Conservation (phyloP, 176 grass and related monocot genomes). For the Triticum timopheevii region DNA sequence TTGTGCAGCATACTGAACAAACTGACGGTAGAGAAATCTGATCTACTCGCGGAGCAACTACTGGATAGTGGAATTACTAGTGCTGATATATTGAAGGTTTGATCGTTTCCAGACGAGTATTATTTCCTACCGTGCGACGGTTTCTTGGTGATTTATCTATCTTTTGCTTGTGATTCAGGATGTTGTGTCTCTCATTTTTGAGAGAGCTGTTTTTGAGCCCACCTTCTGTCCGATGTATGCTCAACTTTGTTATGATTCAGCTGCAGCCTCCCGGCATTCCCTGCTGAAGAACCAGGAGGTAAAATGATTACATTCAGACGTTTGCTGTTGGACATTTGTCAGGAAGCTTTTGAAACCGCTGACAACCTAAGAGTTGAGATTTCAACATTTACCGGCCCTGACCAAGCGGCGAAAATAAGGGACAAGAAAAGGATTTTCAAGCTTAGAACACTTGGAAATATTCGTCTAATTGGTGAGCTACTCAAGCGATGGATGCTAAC, state of each 20-base stretch:
- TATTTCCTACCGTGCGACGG: neutral
- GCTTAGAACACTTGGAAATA: conserved; percentile 77
- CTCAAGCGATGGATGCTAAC: conserved; percentile 90
- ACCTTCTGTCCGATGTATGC: conserved; percentile 91
- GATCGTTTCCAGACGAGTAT: conserved; percentile 12
- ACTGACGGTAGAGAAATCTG: conserved; percentile 88
- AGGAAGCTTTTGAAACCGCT: conserved; percentile 75
- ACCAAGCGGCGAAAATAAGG: conserved; percentile 65
- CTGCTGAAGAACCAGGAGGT: conserved; percentile 56
- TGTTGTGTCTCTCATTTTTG: conserved; percentile 78
- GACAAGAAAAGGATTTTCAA: conserved; percentile 68
- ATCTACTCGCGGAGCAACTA: conserved; percentile 81
- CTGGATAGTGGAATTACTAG: conserved; percentile 78
- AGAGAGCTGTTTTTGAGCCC: conserved; percentile 83
- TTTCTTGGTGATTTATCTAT: conserved; percentile 6
- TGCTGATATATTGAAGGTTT: conserved; percentile 78
- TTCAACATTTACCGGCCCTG: conserved; percentile 57
- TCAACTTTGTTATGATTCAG: conserved; percentile 82
- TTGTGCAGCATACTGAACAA: conserved; percentile 80
- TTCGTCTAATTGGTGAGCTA: conserved; percentile 81
- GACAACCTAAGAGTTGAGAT: conserved; percentile 56
- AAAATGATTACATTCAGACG: conserved; percentile 81
- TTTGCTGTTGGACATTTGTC: conserved; percentile 74
- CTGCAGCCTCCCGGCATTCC: conserved; percentile 51
- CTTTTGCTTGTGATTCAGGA: conserved; percentile 46